Conservation (phyloP, 495 filamentous ascomycete genomes). For the Trichoderma erinaceum region DNA sequence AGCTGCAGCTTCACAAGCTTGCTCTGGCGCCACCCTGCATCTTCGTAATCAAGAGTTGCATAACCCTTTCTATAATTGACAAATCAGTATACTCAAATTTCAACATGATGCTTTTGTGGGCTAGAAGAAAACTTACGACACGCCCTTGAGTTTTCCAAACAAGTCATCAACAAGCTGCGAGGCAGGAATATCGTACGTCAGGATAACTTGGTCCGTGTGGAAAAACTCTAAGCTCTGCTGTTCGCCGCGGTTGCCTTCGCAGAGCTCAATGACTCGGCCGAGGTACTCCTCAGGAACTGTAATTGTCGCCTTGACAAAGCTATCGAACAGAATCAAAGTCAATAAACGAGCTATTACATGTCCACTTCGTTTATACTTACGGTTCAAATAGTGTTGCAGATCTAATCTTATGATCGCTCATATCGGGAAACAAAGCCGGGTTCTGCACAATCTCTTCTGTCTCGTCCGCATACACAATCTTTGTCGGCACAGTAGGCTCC, state of each 20-base stretch:
- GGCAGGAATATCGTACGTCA: constrained; percentile 86
- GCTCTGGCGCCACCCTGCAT: constrained; percentile 76
- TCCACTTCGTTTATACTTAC: constrained; percentile 11
- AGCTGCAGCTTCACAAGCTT: constrained; percentile 86
- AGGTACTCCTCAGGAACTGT: constrained; percentile 92
- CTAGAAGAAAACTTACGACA: constrained; percentile 39
- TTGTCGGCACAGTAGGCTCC: constrained; percentile 88
- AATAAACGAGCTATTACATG: too few species aligned
- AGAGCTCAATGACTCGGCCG: constrained; percentile 90
- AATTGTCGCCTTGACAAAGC: constrained; percentile 73
- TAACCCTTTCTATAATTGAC: constrained; percentile 38
- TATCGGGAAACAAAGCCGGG: constrained; percentile 78
- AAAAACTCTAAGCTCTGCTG: constrained; percentile 87
- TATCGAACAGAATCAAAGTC: not conserved
- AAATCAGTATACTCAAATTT: not conserved
- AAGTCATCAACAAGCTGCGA: constrained; percentile 91
- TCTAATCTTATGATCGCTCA: constrained; percentile 50
- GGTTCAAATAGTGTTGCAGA: constrained; percentile 68
- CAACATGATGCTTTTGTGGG: constrained; percentile 38
- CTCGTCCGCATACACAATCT: constrained; percentile 70
- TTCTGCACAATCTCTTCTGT: constrained; percentile 70
- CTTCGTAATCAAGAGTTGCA: constrained; percentile 89
- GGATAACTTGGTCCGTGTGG: constrained; percentile 87
- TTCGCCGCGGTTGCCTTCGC: constrained; percentile 79
- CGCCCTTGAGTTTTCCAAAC: constrained; percentile 92